A percentile compares a stretch with the other conserved stretches of the same genome.
These are phyloP conservation scores for Ophiosphaerella narmari DNA, from an alignment of 2,329 filamentous ascomycete genomes.

Conservation along the genomic window DNA sequence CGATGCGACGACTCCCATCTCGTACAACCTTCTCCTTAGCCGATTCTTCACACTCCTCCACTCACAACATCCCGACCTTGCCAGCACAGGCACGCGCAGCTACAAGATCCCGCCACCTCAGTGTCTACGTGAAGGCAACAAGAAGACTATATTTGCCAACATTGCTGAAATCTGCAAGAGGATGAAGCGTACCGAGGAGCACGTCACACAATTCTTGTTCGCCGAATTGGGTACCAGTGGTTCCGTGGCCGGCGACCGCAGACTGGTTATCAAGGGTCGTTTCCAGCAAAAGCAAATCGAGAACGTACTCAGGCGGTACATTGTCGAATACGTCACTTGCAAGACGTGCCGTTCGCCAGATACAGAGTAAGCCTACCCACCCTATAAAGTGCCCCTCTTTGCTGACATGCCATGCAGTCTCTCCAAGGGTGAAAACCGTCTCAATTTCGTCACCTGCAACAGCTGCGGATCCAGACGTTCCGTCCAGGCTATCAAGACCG, in stretches of 20 bases:
- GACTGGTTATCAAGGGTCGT: constrained; percentile 97
- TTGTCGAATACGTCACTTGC: constrained; percentile 98
- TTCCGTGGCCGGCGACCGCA: constrained; percentile 83
- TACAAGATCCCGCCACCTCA: constrained; percentile 99
- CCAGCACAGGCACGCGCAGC: constrained; percentile 84
- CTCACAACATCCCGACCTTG: constrained; percentile 95
- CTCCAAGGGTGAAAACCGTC: constrained; percentile 97
- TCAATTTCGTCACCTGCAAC: constrained; percentile 99
- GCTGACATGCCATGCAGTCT: constrained; percentile 85
- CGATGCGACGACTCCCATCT: constrained; percentile 75
- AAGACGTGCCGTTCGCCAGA: constrained; percentile 74
- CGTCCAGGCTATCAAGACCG: constrained; percentile 98
- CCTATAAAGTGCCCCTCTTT: not conserved
- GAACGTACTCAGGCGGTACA: constrained; percentile 94
- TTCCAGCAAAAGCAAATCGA: constrained; percentile 99
- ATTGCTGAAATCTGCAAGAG: constrained; percentile 98
- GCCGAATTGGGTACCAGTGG: constrained; percentile 97
- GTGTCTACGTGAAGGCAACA: constrained; percentile 99
- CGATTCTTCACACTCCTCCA: constrained; percentile 95
- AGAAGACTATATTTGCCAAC: constrained; percentile 97
- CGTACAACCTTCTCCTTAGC: constrained; percentile 81
- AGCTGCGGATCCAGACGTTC: constrained; percentile 69
- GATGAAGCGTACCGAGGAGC: constrained; percentile 98
- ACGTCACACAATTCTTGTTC: constrained; percentile 96
- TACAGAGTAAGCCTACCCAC: constrained; percentile 22